A percentile compares a stretch with the other conserved stretches of the same genome.
Evolutionary conservation across 805 yeast species (phyloP).

Genomic region (Kazachstania bromeliacearum): DNA sequence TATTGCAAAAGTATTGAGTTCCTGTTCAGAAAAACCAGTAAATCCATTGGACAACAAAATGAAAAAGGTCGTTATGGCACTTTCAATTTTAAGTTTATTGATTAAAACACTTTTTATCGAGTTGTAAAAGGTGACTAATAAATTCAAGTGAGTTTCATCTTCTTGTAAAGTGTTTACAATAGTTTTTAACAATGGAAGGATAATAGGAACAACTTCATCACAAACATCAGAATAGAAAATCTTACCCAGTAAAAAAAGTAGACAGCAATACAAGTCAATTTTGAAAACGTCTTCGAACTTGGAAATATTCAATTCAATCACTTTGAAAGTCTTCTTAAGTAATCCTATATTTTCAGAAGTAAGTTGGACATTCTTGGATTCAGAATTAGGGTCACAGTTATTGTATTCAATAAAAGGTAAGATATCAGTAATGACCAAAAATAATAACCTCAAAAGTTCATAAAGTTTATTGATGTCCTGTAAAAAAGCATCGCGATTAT

Average conservation of each 20-base stretch:
- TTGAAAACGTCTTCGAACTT: constrained; percentile 60
- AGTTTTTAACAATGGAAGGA: constrained; percentile 43
- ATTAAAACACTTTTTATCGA: constrained; percentile 24
- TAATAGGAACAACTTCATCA: constrained; percentile 39
- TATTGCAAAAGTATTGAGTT: constrained; percentile 31
- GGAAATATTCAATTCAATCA: constrained; percentile 52
- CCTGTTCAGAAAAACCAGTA: constrained; percentile 28
- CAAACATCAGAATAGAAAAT: constrained; percentile 38
- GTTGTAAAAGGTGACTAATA: constrained; percentile 32
- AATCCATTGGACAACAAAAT: constrained; percentile 33
- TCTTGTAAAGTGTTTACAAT: constrained; percentile 29
- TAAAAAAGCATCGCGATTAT: constrained; percentile 35
- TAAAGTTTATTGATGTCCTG: constrained; percentile 68
- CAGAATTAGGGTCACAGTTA: constrained; percentile 11
- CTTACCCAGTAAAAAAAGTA: constrained; percentile 52
- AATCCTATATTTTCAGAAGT: constrained; percentile 31
- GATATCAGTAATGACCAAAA: constrained; percentile 50
- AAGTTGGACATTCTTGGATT: background rate
- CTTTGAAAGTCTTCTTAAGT: constrained; percentile 40
- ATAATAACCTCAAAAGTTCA: constrained; percentile 63
- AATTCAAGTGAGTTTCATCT: constrained; percentile 19
- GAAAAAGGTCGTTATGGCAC: constrained; percentile 35
- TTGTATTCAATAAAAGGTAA: constrained; percentile 52
- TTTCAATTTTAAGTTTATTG: constrained; percentile 21
- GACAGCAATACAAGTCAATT: constrained; percentile 61